Base-by-base conservation (phyloP, 257 asterid species). In the Ilex aquifolium region DNA sequence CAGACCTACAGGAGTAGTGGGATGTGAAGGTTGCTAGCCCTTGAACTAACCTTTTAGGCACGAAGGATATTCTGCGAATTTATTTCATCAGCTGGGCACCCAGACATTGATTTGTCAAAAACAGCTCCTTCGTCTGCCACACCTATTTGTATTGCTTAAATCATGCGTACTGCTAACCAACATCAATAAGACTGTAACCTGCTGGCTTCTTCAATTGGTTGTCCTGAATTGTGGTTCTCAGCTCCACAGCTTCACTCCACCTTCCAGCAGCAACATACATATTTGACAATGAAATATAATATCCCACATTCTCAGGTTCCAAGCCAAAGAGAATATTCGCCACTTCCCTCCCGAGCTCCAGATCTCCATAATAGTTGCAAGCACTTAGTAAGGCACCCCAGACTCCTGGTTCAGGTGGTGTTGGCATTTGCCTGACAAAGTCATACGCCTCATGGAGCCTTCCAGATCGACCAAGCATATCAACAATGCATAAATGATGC, bases 371-470 rank as follows among this genome's bases (percentile, higher is more conserved):
- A 70, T 76, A 74, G 51, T 86, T 63, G 65, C 95, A 86, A 2
- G 88, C 78, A 65, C 89, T 86, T 64, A 86, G 71, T 52, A 86
- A 68, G 6, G 95, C 85, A 13, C 88, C 91, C 95, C 85, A 86
- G 11, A 82, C 14, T 2, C 85, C 88, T 0, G 84, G 61, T 3
- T 75, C 80, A 7, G 76, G 67, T 71, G 57, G 62, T 7, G 53
- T 10, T 1, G 77, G 69, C 56, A 81, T 72, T 48, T 66, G 67
- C 79, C 57, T 55, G 74, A 84, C 63, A 70, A 84, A 82, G 40
- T 72, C 73, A 63, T 70, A 78, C 53, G 88, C 85, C 68, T 83
- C 83, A 0, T 44, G 13, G 12, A 86, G 79, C 75, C 71, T 74
- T 49, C 95, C 95, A 1, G 82, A 65, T 57, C 85, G 76, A 2